These are phyloP conservation scores for Boletus sp. DNA, from an alignment of 768 basidiomycete genomes.

Conservation along the genomic window DNA sequence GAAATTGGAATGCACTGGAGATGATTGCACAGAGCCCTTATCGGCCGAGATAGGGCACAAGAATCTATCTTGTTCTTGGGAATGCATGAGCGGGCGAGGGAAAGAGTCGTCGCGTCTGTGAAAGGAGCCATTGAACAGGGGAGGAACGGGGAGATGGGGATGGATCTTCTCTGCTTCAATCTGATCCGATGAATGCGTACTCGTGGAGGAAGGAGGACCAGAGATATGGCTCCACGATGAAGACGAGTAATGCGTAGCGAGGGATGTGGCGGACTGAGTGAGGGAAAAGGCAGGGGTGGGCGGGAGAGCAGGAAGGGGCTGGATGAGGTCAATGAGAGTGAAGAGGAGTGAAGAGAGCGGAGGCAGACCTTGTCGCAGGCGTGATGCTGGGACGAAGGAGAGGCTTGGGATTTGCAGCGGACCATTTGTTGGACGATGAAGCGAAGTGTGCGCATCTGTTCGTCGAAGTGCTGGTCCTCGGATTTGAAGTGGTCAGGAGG, in stretches of 20 bases:
- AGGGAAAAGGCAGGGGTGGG: constrained; percentile 27
- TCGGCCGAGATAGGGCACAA: constrained; percentile 17
- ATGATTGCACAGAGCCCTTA: constrained; percentile 23
- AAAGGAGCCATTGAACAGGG: constrained; percentile 1
- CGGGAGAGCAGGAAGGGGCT: constrained; percentile 21
- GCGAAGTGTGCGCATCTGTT: constrained; percentile 32
- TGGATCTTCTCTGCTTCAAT: constrained; percentile 23
- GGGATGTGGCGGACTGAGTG: constrained; percentile 24
- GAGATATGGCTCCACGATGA: constrained; percentile 29
- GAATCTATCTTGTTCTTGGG: no score
- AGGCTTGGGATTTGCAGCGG: constrained; percentile 15
- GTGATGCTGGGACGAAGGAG: background rate
- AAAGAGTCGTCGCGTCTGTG: constrained; percentile 16
- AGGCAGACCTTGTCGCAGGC: constrained; percentile 11
- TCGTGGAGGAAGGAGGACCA: constrained; percentile 32
- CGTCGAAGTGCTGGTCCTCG: constrained; percentile 18
- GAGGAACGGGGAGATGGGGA: constrained; percentile 24
- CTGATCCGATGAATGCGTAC: constrained; percentile 32
- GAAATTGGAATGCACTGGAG: constrained; percentile 28
- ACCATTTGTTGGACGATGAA: constrained; percentile 38
- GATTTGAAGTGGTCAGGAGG: constrained; percentile 3
- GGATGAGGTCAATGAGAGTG: background rate
- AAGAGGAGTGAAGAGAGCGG: fast-evolving
- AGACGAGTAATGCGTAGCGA: constrained; percentile 21
- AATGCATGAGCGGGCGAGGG: background rate